Conservation (phyloP, 192 early-diverging fungal species). For the Diversispora eburnea region DNA sequence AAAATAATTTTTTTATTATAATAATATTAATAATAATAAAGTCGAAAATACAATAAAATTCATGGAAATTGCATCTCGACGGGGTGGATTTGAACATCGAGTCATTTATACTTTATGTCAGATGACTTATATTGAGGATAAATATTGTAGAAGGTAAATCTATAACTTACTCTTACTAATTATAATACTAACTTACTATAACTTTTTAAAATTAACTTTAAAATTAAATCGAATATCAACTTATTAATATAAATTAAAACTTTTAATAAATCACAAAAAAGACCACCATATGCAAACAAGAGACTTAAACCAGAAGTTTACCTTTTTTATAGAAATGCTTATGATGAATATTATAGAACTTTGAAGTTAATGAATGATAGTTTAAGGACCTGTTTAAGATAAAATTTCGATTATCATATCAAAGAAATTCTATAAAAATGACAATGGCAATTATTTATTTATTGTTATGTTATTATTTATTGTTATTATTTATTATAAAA, state of each 20-base stretch:
- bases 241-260: neutral
- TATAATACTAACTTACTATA: too few relatives aligned
- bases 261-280: neutral
- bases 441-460: too few relatives aligned
- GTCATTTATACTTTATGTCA: neutral
- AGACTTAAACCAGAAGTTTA: neutral
- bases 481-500: too few relatives aligned
- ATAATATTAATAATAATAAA: neutral
- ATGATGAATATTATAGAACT: slow-evolving; percentile 10
- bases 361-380: slow-evolving; percentile 6
- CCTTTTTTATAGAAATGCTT: neutral
- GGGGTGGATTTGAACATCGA: slow-evolving; percentile 12
- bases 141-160: slow-evolving; percentile 10
- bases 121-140: slow-evolving; percentile 16
- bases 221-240: too few relatives aligned
- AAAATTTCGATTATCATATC: neutral
- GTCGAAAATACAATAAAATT: slow-evolving; percentile 14
- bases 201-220: neutral
- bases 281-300: slow-evolving; percentile 7
- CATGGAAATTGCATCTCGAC: neutral
- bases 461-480: too few relatives aligned
- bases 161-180: neutral
- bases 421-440: too few relatives aligned
- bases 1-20: too few relatives aligned
- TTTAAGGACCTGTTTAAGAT: slow-evolving; percentile 12